Percentiles rank a stretch among this genome's conserved stretches.
Evolutionary conservation across 352 stramenopile genomes (phyloP).

Genomic region (Phytophthora cactorum): DNA sequence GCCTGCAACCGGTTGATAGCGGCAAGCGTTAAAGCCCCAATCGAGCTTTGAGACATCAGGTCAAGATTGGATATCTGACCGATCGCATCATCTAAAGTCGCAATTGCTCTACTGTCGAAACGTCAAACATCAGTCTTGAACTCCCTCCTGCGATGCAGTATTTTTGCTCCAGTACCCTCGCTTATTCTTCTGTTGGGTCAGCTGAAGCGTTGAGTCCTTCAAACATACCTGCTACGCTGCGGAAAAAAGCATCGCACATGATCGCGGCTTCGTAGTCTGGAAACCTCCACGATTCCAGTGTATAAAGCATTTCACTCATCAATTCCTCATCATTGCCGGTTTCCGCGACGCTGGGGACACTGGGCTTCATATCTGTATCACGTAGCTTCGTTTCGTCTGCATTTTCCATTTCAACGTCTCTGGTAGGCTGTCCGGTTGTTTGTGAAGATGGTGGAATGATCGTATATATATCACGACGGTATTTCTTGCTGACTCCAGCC

Average conservation of each 20-base stretch:
- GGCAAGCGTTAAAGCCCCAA: not conserved
- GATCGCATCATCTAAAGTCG: not conserved
- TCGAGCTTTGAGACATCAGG: not conserved
- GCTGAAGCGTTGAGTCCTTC: not conserved
- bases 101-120: not conserved
- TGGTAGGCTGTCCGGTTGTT: no score
- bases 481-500: not conserved
- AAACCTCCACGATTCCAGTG: not conserved
- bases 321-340: not conserved
- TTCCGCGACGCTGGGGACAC: not conserved
- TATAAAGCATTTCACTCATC: not conserved
- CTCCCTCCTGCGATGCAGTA: not conserved
- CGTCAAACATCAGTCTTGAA: not conserved
- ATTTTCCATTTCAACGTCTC: no score
- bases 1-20: not conserved
- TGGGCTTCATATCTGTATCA: not conserved
- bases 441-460: not conserved
- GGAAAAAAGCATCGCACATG: not conserved
- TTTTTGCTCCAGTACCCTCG: not conserved
- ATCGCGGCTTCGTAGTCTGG: not conserved
- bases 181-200: not conserved
- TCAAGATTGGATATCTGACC: not conserved
- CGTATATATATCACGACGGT: not conserved
- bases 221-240: not conserved
- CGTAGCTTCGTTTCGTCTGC: no score